phyloP scores from a whole-genome alignment of 495 filamentous ascomycete genomes.

The Neurospora intermedia region DNA sequence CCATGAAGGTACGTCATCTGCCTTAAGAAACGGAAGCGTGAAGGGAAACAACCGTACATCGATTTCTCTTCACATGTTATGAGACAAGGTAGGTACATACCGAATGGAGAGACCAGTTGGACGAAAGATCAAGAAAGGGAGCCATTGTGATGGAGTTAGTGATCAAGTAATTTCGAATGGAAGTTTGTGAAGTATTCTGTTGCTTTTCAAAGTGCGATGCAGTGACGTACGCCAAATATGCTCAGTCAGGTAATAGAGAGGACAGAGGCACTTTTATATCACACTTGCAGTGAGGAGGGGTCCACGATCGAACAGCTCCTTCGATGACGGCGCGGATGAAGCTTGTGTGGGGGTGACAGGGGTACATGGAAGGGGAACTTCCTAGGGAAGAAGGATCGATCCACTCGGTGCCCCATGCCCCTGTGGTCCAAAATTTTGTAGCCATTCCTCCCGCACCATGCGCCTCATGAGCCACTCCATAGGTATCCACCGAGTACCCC shows the following conservation, averaged over 20 bases:
- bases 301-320: neutral
- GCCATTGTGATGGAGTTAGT: constrained; percentile 22
- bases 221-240: neutral
- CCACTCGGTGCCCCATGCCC: neutral
- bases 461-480: neutral
- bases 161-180: neutral
- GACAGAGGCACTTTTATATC: neutral
- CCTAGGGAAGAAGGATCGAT: neutral
- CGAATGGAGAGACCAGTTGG: constrained; percentile 36
- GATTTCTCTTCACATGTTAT: neutral
- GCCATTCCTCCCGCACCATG: neutral
- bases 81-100: constrained; percentile 14
- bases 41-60: neutral
- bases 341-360: neutral
- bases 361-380: neutral
- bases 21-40: neutral
- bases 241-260: neutral
- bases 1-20: neutral
- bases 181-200: neutral
- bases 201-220: neutral
- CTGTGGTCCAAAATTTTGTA: neutral
- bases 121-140: constrained; percentile 28
- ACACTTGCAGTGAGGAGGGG: neutral
- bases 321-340: neutral
- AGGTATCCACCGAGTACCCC: neutral